These are phyloP conservation scores for Eutypa lata DNA, from an alignment of 2,329 filamentous ascomycete genomes.

Conservation along the genomic window DNA sequence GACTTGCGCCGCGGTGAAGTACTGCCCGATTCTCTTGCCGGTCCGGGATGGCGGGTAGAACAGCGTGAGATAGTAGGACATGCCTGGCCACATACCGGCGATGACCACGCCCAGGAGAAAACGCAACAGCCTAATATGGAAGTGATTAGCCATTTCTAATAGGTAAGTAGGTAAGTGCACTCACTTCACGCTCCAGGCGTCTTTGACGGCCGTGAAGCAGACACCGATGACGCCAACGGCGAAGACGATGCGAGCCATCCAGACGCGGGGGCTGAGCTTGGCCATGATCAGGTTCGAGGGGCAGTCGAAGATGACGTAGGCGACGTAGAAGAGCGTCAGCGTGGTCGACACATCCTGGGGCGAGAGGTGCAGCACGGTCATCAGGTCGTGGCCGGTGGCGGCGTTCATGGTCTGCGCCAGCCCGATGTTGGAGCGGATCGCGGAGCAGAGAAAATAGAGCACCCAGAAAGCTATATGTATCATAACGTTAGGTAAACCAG, in stretches of 20 bases:
- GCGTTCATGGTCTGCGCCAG: slow-evolving; percentile 93
- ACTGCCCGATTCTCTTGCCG: slow-evolving; percentile 83
- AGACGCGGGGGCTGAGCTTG: slow-evolving; percentile 76
- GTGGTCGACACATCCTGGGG: slow-evolving; percentile 79
- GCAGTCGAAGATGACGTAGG: slow-evolving; percentile 85
- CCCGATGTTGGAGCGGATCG: slow-evolving; percentile 87
- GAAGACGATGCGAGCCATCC: slow-evolving; percentile 90
- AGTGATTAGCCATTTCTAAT: too few species aligned
- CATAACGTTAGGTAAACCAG: too few species aligned
- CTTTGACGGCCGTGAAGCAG: slow-evolving; percentile 78
- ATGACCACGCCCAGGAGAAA: slow-evolving; percentile 84
- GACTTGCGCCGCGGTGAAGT: slow-evolving; percentile 85
- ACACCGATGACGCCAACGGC: slow-evolving; percentile 81
- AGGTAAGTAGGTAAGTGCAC: slow-evolving; percentile 24
- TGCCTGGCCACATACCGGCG: slow-evolving; percentile 92
- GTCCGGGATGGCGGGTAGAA: slow-evolving; percentile 88
- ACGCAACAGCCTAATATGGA: slow-evolving; percentile 67
- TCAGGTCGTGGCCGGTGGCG: slow-evolving; percentile 68
- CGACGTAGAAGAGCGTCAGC: slow-evolving; percentile 85
- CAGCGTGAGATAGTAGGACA: slow-evolving; percentile 87
- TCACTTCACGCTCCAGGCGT: slow-evolving; percentile 80
- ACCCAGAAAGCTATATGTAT: slow-evolving; percentile 77
- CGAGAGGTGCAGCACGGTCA: slow-evolving; percentile 64
- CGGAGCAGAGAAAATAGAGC: slow-evolving; percentile 88
- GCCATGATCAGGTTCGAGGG: slow-evolving; percentile 90